Conservation (phyloP, 805 yeast genomes). For the Candida caryicola region DNA sequence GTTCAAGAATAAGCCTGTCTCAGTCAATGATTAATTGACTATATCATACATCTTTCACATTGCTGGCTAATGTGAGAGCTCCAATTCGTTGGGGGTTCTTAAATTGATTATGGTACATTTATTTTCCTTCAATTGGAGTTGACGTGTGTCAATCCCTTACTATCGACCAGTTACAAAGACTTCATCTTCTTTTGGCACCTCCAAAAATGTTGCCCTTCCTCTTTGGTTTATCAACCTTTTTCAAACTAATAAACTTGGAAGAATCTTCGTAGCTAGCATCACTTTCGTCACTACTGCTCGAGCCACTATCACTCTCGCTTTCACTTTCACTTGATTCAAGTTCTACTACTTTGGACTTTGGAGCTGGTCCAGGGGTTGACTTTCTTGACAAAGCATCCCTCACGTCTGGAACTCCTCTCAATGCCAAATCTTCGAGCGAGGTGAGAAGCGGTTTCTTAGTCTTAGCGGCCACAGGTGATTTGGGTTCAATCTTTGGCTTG, state of each 20-base stretch:
- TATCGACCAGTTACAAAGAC: too few species aligned
- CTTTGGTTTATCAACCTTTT: constrained; percentile 15
- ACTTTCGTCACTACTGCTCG: constrained; percentile 13
- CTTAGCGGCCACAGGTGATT: background rate
- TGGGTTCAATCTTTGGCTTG: constrained; percentile 1
- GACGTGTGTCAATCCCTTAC: too few species aligned
- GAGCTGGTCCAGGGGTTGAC: background rate
- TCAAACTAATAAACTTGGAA: constrained; percentile 25
- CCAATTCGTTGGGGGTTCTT: too few species aligned
- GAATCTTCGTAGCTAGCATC: constrained; percentile 10
- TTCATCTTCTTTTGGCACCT: constrained; percentile 27
- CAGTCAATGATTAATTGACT: too few species aligned
- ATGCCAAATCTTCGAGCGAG: constrained; percentile 56
- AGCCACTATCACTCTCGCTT: constrained; percentile 16
- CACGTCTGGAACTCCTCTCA: constrained; percentile 69
- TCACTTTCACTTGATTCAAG: constrained; percentile 11
- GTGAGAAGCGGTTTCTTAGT: constrained; percentile 39
- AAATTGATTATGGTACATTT: background rate
- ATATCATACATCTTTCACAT: background rate
- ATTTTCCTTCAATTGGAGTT: too few species aligned
- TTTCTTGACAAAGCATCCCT: constrained; percentile 35
- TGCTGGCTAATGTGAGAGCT: too few species aligned
- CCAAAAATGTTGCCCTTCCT: constrained; percentile 22
- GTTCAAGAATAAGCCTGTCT: too few species aligned
- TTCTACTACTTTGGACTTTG: background rate